Evolutionary conservation across 1,284 basidiomycete genomes (phyloP), one percentile per base, ranked within the genome.

Genomic region (Leccinum solheimii): DNA sequence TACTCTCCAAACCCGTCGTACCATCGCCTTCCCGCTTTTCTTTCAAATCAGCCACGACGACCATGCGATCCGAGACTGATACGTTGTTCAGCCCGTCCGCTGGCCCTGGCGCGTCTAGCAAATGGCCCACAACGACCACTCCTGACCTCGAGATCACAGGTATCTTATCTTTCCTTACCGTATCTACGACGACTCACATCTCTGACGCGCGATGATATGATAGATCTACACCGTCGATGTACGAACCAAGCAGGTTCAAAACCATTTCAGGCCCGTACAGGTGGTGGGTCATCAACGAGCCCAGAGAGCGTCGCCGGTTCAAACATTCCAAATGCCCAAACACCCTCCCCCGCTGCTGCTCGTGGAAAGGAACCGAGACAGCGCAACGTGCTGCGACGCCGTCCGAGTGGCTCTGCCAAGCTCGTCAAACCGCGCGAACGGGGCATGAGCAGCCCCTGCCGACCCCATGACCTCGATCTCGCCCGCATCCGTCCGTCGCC

Each of bases 311-410:
- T 64, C 21, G 67, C 64, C 21, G 43, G 50, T 13, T 58, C 60
- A 1, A 21, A 14, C 3, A 30, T 30, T 8, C 27, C 27, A 27
- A 27, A 27, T 27, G 7, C 30, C n/a, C 30, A 61, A 1, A 40
- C 32, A 40, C 7, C 49, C 19, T 34, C 50, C 16, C 50, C 50
- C 21, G 45, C 21, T 49, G 45, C 52, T 5, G 13, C 45, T 52
- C 63, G 58, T 32, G 62, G 50, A 51, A 61, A 54, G 63, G 72
- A 75, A 61, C 66, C 68, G 60, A 72, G 66, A 58, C 67, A 64
- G 13, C 78, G 81, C 43, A 84, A 83, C 63, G 79, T 84, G 0
- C 72, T 86, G 9, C 74, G 77, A 60, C 78, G 83, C 27, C 76
- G 77, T 16, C 76, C 80, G 0, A 81, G 80, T 60, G 73, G 69